phyloP scores from a whole-genome alignment of 2,329 filamentous ascomycete genomes.

The Trichothecium sympodiale region DNA sequence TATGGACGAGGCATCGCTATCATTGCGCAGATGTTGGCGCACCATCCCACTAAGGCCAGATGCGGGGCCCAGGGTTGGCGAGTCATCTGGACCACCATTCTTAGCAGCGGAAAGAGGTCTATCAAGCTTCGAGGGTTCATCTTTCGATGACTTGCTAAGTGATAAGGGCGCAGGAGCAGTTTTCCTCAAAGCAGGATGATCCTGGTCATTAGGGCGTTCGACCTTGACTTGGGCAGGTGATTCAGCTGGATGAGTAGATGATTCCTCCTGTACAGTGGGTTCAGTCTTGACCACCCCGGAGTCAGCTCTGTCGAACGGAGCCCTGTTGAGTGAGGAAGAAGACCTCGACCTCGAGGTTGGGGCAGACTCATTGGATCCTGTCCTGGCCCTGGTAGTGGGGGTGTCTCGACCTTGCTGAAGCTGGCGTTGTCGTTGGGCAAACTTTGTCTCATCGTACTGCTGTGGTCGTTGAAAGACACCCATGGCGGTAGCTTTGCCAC shows the following conservation, averaged over 20 bases:
- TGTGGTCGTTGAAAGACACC: constrained; percentile 59
- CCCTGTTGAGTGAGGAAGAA: constrained; percentile 30
- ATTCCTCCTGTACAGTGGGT: constrained; percentile 20
- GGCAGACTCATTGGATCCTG: constrained; percentile 33
- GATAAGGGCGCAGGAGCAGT: constrained; percentile 33
- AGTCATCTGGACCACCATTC: constrained; percentile 40
- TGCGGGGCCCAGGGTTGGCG: constrained; percentile 65
- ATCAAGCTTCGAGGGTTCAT: constrained; percentile 7
- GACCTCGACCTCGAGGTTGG: constrained; percentile 32
- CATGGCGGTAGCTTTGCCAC: constrained; percentile 68
- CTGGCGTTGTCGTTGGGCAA: constrained; percentile 69
- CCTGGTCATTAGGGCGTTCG: constrained; percentile 38
- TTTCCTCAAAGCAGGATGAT: constrained; percentile 43
- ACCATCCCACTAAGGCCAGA: constrained; percentile 69
- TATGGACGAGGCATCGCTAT: constrained; percentile 73
- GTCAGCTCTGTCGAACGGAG: constrained; percentile 20
- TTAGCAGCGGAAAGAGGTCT: constrained; percentile 2
- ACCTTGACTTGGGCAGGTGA: constrained; percentile 19
- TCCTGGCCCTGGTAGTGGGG: constrained; percentile 33
- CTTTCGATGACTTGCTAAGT: constrained; percentile 17
- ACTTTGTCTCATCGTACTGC: constrained; percentile 77
- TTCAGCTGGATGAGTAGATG: constrained; percentile 4
- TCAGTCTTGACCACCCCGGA: constrained; percentile 14
- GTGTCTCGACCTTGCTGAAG: constrained; percentile 66
- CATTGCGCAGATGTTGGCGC: constrained; percentile 69